Base-by-base conservation (phyloP, 192 early-diverging fungal genomes). In the Rhizophagus prolifer region DNA sequence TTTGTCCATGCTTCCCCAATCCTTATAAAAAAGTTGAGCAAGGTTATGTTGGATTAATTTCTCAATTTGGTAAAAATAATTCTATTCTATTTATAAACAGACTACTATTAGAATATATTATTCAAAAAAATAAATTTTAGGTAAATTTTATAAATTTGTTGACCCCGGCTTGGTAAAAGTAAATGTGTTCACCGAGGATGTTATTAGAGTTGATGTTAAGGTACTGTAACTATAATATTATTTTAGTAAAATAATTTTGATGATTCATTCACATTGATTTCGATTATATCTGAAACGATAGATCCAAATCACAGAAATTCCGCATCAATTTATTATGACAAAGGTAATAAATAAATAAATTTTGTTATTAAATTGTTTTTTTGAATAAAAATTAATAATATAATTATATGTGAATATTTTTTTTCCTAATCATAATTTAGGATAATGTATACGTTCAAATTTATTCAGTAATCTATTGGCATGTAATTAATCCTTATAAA, bases 381-480 rank as follows among this genome's bases (percentile, higher is more conserved):
- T 31, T 31, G 36, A 38, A 8, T 38, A 38, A 38, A 38, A n/a
- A n/a, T n/a, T n/a, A n/a, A 4, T 38, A 34, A 34, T 34, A 4
- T 34, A 34, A 34, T 31, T 31, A 31, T 34, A 34, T 34, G 3
- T 31, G 30, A n/a, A n/a, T 31, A 31, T 2, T 31, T 31, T 31
- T 31, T 31, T 31, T 31, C 2, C 1, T 2, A 31, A 31, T 31
- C 9, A 67, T 67, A n/a, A 67, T 41, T 31, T 67, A 67, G 80
- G 95, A 97, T 84, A 97, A 97, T 78, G 93, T 96, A 69, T 91
- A 87, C 31, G 88, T 95, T 34, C 80, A 80, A 4, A 95, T 98
- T 71, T 95, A 96, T 80, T 89, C 91, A 10, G 94, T 97, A 0
- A 82, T 97, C 1, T 96, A 92, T 76, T 97, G 94, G 94, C 88